Base-by-base conservation (phyloP, 352 stramenopile species). In the Plasmopara halstedii region DNA sequence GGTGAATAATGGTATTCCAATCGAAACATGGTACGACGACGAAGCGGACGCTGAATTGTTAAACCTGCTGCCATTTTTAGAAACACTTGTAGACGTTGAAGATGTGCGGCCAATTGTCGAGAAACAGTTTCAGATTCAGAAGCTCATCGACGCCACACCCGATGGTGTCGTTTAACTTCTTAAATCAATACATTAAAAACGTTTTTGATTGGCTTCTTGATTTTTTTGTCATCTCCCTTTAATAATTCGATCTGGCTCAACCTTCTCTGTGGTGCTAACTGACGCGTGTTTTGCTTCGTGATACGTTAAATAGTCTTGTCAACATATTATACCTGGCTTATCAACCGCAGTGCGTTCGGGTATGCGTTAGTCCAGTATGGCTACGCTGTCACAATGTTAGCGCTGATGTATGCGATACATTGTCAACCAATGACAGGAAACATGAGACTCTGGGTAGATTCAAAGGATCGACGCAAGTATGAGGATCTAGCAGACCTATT, bases 11-110 rank as follows among this genome's bases (percentile, higher is more conserved):
- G 95, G 95, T 25, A 97, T 99, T 26, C 95, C 95, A 35, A 99
- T 99, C 51, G 90, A 98, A 67, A 97, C 83, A 23, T 99, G 96
- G 96, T 99, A 98, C 73, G 92, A 98, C 55, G 94, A 99, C 72
- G 82, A 87, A 44, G 61, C 64, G 13, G 97, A 99, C 62, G 86
- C 80, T n/a, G 95, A 99, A 51, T 71, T 99, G 38, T 57, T 98
- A 36, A 98, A 98, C 39, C 62, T 99, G 22, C 69, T 98, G 38
- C 82, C 85, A 13, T 98, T 99, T 48, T 77, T 99, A 42, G 73
- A 95, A 44, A 86, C 69, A 14, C 67, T 98, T 18, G 67, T 95
- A 41, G 70, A 85, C 26, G 77, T 66, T 0, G 74, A 95, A 17
- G 90, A 97, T 56, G 88, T 98, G 14, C 73, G 91, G 35, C 86